Evolutionary conservation across 2,329 filamentous ascomycete species (phyloP), one percentile per base, ranked within the genome.

Genomic region (Sporothrix euskadiensis): DNA sequence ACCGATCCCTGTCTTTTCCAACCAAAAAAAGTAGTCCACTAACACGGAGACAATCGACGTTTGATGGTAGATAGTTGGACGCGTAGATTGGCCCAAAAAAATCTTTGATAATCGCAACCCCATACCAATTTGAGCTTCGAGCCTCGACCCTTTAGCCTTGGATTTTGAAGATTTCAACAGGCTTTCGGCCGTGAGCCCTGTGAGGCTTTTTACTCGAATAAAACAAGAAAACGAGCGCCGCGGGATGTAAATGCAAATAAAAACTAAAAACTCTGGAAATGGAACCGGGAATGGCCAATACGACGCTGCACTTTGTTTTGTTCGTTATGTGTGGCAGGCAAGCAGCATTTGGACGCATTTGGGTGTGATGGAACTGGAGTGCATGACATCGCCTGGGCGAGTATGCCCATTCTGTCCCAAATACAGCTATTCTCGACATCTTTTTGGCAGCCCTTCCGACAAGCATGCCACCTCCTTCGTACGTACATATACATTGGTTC

Each of bases 321-420:
- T 2, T 4, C 19, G 2, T 9, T 30, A 56, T 41, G 19, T 22
- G 59, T n/a, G 30, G 61, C 61, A 47, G 61, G 41, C 61, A 66
- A 30, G 39, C 22, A n/a, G 14, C 16, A n/a, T 49, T 9, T 22
- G n/a, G 47, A 22, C 22, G n/a, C 22, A n/a, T 54, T 41, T 14
- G 66, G 30, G 47, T 22, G 30, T 39, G 66, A 41, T 19, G 49
- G 49, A 39, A 22, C 66, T 54, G 47, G 47, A n/a, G n/a, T 54
- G 47, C 66, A 66, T 30, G 12, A 66, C 26, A 14, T 47, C 61
- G 66, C 49, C 65, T 47, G 65, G 65, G 66, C 30, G 30, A n/a
- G 44, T n/a, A 52, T 52, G 65, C 44, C 44, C 14, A 3, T 52
- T 68, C 44, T 49, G 63, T 66, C 65, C 65, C 44, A 19, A 30